These are phyloP conservation scores for Aureobasidium sp. DNA, from an alignment of 2,329 filamentous ascomycete species.

Conservation along the genomic window DNA sequence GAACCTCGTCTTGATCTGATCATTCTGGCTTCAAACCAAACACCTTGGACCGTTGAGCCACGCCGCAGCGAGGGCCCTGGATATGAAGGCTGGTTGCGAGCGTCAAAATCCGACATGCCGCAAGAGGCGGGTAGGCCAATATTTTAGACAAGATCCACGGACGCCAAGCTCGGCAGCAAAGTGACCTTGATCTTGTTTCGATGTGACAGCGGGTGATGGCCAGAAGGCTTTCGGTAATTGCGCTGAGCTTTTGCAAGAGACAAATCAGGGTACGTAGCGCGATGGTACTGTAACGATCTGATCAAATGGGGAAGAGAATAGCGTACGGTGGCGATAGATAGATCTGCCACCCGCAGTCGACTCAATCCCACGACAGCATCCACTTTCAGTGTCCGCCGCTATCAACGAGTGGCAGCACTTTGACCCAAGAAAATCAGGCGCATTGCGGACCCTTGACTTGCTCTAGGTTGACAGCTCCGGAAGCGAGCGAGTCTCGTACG, in stretches of 20 bases:
- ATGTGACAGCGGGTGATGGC: slow-evolving; percentile 7
- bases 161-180: slow-evolving; percentile 11
- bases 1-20: slow-evolving; percentile 10
- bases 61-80: neutral
- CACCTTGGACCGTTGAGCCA: neutral
- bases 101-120: neutral
- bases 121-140: slow-evolving; percentile 6
- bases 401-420: neutral
- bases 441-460: slow-evolving; percentile 4
- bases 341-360: slow-evolving; percentile 5
- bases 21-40: slow-evolving; percentile 10
- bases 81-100: slow-evolving; percentile 4
- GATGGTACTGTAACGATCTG: slow-evolving; percentile 1
- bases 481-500: slow-evolving; percentile 11
- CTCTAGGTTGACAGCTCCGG: slow-evolving; percentile 12
- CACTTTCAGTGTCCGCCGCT: neutral
- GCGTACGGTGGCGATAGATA: neutral
- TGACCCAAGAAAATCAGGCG: slow-evolving; percentile 2
- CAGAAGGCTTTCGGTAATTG: neutral
- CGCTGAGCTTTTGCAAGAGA: neutral
- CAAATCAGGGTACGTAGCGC: neutral
- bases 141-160: neutral
- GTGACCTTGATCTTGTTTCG: slow-evolving; percentile 3
- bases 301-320: neutral
- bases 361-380: slow-evolving; percentile 5